Conservation (phyloP, 2,329 filamentous ascomycete genomes). For the Ilyonectria destructans region DNA sequence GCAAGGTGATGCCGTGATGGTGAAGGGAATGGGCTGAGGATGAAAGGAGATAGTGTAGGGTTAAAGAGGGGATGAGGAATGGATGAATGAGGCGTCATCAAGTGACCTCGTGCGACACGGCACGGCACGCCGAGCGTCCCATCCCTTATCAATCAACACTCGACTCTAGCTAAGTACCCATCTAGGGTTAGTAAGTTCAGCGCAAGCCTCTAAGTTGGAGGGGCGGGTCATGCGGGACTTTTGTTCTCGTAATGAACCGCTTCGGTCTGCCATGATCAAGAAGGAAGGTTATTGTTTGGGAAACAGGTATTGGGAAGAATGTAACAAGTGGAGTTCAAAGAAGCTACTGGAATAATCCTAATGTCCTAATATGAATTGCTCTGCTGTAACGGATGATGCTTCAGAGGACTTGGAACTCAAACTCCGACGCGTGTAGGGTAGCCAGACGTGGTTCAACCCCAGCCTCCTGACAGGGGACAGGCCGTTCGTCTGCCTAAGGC, state of each 20-base stretch:
- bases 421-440: not conserved
- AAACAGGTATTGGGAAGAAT: not conserved
- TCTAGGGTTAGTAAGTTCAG: conserved; percentile 20
- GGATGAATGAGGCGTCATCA: not conserved
- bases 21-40: not conserved
- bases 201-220: conserved; percentile 21
- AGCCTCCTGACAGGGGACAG: not conserved
- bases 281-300: not conserved
- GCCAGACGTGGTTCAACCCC: not conserved
- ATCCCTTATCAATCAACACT: conserved; percentile 26
- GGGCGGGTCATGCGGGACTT: conserved; percentile 4
- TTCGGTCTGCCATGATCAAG: not conserved
- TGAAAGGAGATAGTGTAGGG: not conserved
- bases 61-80: conserved; percentile 9
- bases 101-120: conserved; percentile 18
- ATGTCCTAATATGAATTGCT: not conserved
- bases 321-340: not conserved
- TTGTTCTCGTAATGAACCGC: conserved; percentile 23
- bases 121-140: not conserved
- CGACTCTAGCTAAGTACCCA: conserved; percentile 21
- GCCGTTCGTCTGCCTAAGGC: not conserved
- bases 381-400: not conserved
- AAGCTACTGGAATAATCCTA: not conserved
- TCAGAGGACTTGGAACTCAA: not conserved
- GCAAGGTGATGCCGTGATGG: not conserved